phyloP scores from a whole-genome alignment of 371 early-diverging fungal species.

The Gilbertella persicaria region DNA sequence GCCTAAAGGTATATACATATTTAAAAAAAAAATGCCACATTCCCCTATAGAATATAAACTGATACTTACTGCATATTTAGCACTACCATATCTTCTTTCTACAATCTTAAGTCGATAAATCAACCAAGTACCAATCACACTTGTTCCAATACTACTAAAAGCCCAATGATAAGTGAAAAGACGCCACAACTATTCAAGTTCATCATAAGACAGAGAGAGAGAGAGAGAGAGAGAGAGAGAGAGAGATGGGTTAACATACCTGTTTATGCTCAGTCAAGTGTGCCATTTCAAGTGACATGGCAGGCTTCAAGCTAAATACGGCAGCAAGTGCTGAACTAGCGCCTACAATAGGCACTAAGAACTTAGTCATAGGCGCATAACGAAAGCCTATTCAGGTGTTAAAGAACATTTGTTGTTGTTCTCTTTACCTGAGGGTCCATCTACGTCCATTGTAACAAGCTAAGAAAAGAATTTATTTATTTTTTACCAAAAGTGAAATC shows the following conservation, averaged over 20 bases:
- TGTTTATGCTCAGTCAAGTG: slow-evolving; percentile 58
- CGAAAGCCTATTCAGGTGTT: slow-evolving; percentile 47
- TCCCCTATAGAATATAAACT: no score
- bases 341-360: slow-evolving; percentile 58
- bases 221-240: no score
- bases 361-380: slow-evolving; percentile 71
- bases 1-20: slow-evolving; percentile 32
- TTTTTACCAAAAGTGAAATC: no score
- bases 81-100: slow-evolving; percentile 70
- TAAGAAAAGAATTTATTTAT: background rate
- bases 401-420: background rate
- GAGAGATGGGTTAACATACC: no score
- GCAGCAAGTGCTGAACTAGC: slow-evolving; percentile 57
- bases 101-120: slow-evolving; percentile 62
- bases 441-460: slow-evolving; percentile 14
- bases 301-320: slow-evolving; percentile 47
- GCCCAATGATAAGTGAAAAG: slow-evolving; percentile 53
- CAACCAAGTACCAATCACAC: slow-evolving; percentile 65
- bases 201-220: slow-evolving; percentile 3
- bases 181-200: slow-evolving; percentile 53
- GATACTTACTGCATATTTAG: slow-evolving; percentile 56
- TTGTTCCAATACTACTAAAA: slow-evolving; percentile 58
- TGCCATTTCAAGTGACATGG: slow-evolving; percentile 47
- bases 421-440: slow-evolving; percentile 22
- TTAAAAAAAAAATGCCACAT: background rate